Base-by-base conservation (phyloP, 192 early-diverging fungal species). In the Linnemannia exigua region DNA sequence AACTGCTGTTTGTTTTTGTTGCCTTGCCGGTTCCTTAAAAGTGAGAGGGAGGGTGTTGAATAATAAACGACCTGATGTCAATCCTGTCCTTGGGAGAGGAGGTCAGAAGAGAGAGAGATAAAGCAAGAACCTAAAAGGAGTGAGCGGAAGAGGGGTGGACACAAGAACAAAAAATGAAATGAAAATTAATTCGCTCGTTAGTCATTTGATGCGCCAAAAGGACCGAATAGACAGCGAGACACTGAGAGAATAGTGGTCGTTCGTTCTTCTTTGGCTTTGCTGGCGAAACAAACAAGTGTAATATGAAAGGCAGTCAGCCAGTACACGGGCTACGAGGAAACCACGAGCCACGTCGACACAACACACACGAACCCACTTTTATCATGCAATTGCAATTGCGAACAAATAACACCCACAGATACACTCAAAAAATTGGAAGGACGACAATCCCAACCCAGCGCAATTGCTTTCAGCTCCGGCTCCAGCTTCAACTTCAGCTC, bases 401-500 rank as follows among this genome's bases (percentile, higher is more conserved):
- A 63, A 63, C 15, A 28, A 12, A 25, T 25, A 63, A 31, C 58
- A 63, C 58, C 58, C 58, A 63, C 58, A 63, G 58, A 63, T 63
- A 63, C 58, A 63, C 14, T 63, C 25, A 63, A 63, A 63, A 63
- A 50, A 50, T 63, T 63, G 31, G 25, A 63, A 25, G 28, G 58
- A 33, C 58, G 28, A 12, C 48, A 50, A 63, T 63, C 58, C 28
- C 58, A 63, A 63, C 58, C 58, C 58, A 63, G 58, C 58, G 9
- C 58, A 33, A 8, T 63, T 63, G 58, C 58, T 63, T 63, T 63
- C 58, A 61, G 7, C 58, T 61, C 25, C 58, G 28, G 58, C 58
- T 63, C 58, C 58, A 63, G 58, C 58, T 63, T 63, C 58, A 63
- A 63, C 58, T 63, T 31, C 58, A 63, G 58, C 58, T 63, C 58